Evolutionary conservation across 805 yeast species (phyloP), one percentile per base, ranked within the genome.

Genomic region (Yarrowia bubula): DNA sequence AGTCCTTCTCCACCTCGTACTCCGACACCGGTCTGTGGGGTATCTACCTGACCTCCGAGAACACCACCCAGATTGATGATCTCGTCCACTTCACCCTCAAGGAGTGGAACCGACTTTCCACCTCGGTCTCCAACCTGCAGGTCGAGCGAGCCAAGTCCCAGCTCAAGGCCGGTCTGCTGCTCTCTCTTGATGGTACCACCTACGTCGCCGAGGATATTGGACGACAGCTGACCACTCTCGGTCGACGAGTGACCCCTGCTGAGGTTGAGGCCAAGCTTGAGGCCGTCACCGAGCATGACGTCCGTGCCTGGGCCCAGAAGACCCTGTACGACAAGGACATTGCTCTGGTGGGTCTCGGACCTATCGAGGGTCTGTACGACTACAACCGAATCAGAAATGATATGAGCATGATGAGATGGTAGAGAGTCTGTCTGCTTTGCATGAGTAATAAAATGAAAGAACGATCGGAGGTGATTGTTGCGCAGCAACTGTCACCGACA

Each of bases 21-120:
- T 92, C 97, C 10, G 99, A 95, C 77, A 89, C 97, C 11, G 99
- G 99, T 8, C 79, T 95, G 64, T 93, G 98, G 98, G 99, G 99
- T 39, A 88, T 93, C 71, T 95, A 95, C 75, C 81, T 95, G 67
- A 90, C 91, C 8, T 85, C 96, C 22, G 97, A 93, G 70, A 87
- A 86, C 72, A 83, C 82, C 68, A 82, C 86, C 35, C 80, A 89
- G 69, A 80, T 90, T 70, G 85, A 84, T 69, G 80, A 84, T 42
- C 84, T 92, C 60, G 83, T 90, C 39, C 86, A 88, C 71, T 91
- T 90, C 67, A 84, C 93, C 22, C 76, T 89, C 69, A 83, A 83
- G 70, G 98, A 95, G 79, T 95, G 98, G 98, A 84, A 84, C 67
- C 83, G 98, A 72, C 81, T 95, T 66, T 87, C 89, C 74, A 77